phyloP scores from a whole-genome alignment of 2,329 filamentous ascomycete genomes.

The Cladobotryum mycophilum region DNA sequence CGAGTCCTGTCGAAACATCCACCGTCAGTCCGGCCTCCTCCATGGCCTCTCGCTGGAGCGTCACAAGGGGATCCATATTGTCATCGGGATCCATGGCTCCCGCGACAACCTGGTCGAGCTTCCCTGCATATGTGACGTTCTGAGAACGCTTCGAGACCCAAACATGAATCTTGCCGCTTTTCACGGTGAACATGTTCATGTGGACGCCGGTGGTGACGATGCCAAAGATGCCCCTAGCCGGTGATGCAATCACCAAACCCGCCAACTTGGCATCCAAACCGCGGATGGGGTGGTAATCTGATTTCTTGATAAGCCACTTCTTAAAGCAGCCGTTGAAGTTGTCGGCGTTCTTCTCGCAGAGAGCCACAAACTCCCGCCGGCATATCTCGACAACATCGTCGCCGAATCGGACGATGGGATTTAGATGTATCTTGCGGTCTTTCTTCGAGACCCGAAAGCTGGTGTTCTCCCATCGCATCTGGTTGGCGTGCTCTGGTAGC shows the following conservation, averaged over 20 bases:
- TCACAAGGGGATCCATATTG: constrained; percentile 19
- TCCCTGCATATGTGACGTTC: constrained; percentile 26
- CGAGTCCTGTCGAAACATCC: constrained; percentile 17
- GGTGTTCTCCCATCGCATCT: constrained; percentile 18
- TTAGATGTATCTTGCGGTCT: constrained; percentile 17
- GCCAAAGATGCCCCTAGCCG: constrained; percentile 29
- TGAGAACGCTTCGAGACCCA: constrained; percentile 29
- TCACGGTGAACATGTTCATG: constrained; percentile 30
- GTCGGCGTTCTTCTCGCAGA: constrained; percentile 22
- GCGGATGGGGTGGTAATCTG: constrained; percentile 24
- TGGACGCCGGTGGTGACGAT: constrained; percentile 32
- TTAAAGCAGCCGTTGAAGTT: constrained; percentile 21
- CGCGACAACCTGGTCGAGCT: constrained; percentile 32
- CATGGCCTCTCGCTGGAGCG: constrained; percentile 26
- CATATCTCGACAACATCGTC: constrained; percentile 14
- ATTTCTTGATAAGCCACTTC: constrained; percentile 20
- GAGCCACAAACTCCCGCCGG: constrained; percentile 15
- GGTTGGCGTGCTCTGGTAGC: constrained; percentile 14
- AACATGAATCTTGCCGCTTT: constrained; percentile 21
- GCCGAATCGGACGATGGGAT: constrained; percentile 11
- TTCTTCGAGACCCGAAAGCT: constrained; percentile 14
- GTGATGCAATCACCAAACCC: constrained; percentile 25
- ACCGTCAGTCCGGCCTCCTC: constrained; percentile 28
- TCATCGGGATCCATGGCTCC: constrained; percentile 29
- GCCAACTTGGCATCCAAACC: constrained; percentile 15